phyloP scores from a whole-genome alignment of 1,139 yeast genomes.

The Nakaseomyces kungkrabaensis region DNA sequence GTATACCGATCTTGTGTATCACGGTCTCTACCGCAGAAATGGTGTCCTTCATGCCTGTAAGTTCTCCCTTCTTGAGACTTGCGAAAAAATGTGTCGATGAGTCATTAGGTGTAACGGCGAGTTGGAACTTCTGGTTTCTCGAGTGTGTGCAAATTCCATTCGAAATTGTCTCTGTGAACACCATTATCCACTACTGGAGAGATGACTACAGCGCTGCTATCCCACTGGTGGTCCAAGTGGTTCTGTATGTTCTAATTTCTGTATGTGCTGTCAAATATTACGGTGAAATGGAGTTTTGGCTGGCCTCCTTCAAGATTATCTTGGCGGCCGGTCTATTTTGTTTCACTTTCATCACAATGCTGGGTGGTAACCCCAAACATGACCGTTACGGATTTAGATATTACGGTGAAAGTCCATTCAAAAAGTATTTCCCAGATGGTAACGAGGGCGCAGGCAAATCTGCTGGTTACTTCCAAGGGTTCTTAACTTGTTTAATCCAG shows the following conservation, averaged over 20 bases:
- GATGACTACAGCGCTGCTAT: conserved; percentile 63
- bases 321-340: conserved; percentile 62
- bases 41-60: conserved; percentile 69
- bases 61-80: conserved; percentile 52
- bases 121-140: conserved; percentile 72
- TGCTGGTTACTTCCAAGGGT: conserved; percentile 63
- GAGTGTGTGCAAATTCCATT: conserved; percentile 72
- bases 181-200: conserved; percentile 71
- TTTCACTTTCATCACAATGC: conserved; percentile 71
- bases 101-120: conserved; percentile 67
- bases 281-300: conserved; percentile 78
- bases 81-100: conserved; percentile 54
- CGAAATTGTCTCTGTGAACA: conserved; percentile 72
- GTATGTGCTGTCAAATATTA: conserved; percentile 62
- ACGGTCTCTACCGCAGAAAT: conserved; percentile 73
- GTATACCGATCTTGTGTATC: conserved; percentile 50
- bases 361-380: conserved; percentile 68
- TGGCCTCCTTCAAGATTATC: conserved; percentile 61
- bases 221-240: conserved; percentile 53
- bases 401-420: conserved; percentile 50
- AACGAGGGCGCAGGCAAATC: conserved; percentile 20
- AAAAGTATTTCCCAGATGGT: conserved; percentile 47
- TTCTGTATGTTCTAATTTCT: conserved; percentile 52
- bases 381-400: conserved; percentile 60
- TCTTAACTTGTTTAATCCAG: conserved; percentile 48